Percentiles rank a stretch among this genome's conserved stretches.
These are phyloP conservation scores for Scenedesmus sp. DNA, from an alignment of 163 green algal species.

Conservation along the genomic window DNA sequence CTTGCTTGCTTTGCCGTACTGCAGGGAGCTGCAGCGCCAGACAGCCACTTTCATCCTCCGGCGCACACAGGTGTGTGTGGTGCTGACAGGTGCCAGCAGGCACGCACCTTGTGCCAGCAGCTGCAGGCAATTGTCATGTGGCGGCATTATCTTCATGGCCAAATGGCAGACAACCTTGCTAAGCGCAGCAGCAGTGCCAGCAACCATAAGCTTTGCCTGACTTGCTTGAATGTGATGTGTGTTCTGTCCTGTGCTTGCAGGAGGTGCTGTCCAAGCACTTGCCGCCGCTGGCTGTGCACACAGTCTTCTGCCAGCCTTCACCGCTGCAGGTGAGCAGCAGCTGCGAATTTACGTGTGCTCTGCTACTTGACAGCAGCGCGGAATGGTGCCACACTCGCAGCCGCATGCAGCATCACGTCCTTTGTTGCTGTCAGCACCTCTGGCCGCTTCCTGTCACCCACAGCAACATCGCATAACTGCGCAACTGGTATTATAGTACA, in stretches of 20 bases:
- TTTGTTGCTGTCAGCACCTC: not conserved
- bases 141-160: not conserved
- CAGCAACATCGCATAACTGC: not conserved
- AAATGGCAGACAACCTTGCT: not conserved
- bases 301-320: slow-evolving; percentile 85
- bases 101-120: not conserved
- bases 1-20: not conserved
- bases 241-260: slow-evolving; percentile 58
- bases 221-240: slow-evolving; percentile 78
- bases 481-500: not conserved
- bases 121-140: not conserved
- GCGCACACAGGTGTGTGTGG: slow-evolving; percentile 62
- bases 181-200: not conserved
- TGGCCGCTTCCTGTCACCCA: too few relatives aligned
- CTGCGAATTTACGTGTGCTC: not conserved
- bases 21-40: slow-evolving; percentile 74
- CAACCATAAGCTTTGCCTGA: slow-evolving; percentile 70
- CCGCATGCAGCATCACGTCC: not conserved
- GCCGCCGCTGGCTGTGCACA: slow-evolving; percentile 73
- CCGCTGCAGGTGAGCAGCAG: slow-evolving; percentile 59
- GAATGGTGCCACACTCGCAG: not conserved
- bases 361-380: not conserved
- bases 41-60: slow-evolving; percentile 78
- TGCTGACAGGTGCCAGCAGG: not conserved
- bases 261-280: slow-evolving; percentile 81